Base-by-base conservation (phyloP, 2,329 filamentous ascomycete species). In the Oidium heveae region DNA sequence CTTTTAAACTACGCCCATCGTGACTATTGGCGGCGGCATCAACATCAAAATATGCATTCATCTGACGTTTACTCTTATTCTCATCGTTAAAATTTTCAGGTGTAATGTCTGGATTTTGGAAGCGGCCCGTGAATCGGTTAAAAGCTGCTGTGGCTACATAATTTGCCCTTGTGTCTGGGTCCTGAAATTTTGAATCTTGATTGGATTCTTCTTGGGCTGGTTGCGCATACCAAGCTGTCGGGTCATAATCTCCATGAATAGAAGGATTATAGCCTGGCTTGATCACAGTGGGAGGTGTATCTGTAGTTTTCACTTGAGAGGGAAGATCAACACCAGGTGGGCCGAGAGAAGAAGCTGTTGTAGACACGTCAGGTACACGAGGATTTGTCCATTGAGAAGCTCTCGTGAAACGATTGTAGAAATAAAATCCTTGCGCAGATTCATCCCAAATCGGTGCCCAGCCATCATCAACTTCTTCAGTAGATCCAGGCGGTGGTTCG, bases 201-300 rank as follows among this genome's bases (percentile, higher is more conserved):
- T 65, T 56, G n/a, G 65, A 61, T 7, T 67, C 67, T 43, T 68
- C 59, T 12, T 65, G 67, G 47, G 73, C 66, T 49, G 72, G 70
- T 64, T 84, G 75, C 12, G 91, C 89, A 66, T 98, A 98, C 71
- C 87, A 84, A n/a, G 91, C 89, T 57, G 82, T 91, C 4, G 88
- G 87, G 63, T 98, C 91, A 71, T 95, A 98, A 69, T 88, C 84
- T 61, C 91, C 91, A 66, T 98, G 91, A 49, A 98, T 89, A 24
- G 86, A 84, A 1, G 91, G 91, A 65, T 96, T 94, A 70, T 98
- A 98, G 57, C 89, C 87, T 55, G 68, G 60, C 60, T 65, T 65
- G 57, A 61, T 60, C 50, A 63, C 57, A 36, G 60, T 56, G 33
- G 62, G 49, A 61, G 63, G 58, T 43, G 63, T 56, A 16, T 61